Evolutionary conservation across 768 basidiomycete species (phyloP).

Genomic region (Boletus huronensis): DNA sequence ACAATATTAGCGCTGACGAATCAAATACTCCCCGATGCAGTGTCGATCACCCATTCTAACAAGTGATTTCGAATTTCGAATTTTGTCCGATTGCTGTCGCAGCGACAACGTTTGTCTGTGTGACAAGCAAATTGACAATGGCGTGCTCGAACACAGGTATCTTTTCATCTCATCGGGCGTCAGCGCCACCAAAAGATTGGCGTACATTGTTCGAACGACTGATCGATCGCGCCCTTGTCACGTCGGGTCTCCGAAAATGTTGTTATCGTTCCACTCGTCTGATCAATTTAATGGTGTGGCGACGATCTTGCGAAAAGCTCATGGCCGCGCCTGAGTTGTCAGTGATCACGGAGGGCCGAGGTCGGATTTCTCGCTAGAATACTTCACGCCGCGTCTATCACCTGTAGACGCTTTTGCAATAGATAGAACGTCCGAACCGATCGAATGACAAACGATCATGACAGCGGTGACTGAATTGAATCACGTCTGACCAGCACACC

Average conservation of each 20-base stretch:
- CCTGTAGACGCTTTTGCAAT: background rate
- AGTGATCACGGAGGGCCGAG: background rate
- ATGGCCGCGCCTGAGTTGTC: background rate
- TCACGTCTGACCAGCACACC: too few relatives aligned
- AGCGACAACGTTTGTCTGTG: background rate
- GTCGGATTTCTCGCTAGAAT: background rate
- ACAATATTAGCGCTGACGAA: background rate
- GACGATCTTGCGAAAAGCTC: background rate
- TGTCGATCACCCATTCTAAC: background rate
- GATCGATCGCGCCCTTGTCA: background rate
- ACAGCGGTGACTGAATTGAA: too few relatives aligned
- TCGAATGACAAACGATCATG: background rate
- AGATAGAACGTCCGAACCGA: background rate
- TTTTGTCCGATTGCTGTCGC: background rate
- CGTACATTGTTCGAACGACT: background rate
- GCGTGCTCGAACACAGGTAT: background rate
- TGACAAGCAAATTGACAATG: background rate
- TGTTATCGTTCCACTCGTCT: background rate
- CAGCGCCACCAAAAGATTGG: background rate
- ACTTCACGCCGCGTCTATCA: too few relatives aligned
- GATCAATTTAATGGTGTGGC: too few relatives aligned
- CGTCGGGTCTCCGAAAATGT: background rate
- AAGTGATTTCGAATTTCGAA: background rate
- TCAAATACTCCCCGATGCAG: background rate
- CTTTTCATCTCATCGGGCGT: background rate